phyloP scores from a whole-genome alignment of 306 rosid species.

The Hylodesmum podocarpum region DNA sequence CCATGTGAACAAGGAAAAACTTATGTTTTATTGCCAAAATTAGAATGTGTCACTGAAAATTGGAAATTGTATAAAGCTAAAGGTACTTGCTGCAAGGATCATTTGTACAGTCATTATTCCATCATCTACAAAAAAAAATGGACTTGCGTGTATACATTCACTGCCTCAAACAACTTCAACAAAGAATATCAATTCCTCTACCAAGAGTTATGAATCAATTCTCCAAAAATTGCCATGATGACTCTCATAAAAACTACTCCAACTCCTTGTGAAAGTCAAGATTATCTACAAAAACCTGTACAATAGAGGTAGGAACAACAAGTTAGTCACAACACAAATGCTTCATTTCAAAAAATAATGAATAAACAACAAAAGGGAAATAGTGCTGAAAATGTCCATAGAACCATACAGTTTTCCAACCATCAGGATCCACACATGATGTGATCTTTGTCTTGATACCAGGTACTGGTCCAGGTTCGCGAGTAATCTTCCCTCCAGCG shows the following conservation, averaged over 20 bases:
- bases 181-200: slow-evolving; percentile 25
- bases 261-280: slow-evolving; percentile 74
- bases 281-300: slow-evolving; percentile 96
- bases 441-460: slow-evolving; percentile 81
- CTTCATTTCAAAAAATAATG: slow-evolving; percentile 4
- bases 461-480: slow-evolving; percentile 92
- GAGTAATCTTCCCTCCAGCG: slow-evolving; percentile 75
- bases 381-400: background rate
- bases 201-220: slow-evolving; percentile 18
- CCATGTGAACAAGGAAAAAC: background rate
- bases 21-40: background rate
- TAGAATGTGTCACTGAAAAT: background rate
- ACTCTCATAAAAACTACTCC: slow-evolving; percentile 45
- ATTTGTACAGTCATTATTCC: slow-evolving; percentile 33
- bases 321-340: slow-evolving; percentile 2
- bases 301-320: background rate
- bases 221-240: slow-evolving; percentile 19
- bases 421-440: slow-evolving; percentile 92
- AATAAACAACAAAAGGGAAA: background rate
- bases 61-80: slow-evolving; percentile 17
- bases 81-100: slow-evolving; percentile 12
- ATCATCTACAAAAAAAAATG: slow-evolving; percentile 63
- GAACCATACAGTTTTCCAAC: slow-evolving; percentile 88
- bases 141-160: slow-evolving; percentile 39
- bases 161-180: slow-evolving; percentile 25